Base-by-base conservation (phyloP, 2,329 filamentous ascomycete genomes). In the Calonectria henricotiae region DNA sequence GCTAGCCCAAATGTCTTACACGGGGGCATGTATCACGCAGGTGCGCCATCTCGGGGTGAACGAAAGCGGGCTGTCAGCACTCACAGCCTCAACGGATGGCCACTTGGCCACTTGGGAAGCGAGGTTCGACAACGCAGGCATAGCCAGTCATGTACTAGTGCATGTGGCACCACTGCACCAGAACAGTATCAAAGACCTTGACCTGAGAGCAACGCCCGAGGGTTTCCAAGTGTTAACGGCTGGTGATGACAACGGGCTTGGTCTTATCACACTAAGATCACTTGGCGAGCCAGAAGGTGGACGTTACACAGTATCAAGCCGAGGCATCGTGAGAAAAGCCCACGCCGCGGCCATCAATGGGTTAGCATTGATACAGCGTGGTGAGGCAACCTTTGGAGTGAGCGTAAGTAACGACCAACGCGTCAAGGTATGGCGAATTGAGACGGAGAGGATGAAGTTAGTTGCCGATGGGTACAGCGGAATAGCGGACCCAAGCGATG, bases 211-310 rank as follows among this genome's bases (percentile, higher is more conserved):
- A 61, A 32, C 62, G 85, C 15, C 74, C 77, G 20, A 72, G 79
- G 35, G 76, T 75, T 84, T 74, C 74, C 71, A 93, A 0, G 78
- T 97, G 20, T 80, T 94, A 5, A 95, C 94, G 0, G 94, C 94
- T 30, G 95, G 96, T 25, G 96, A 99, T 76, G 96, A 98, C 81
- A 96, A 96, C 71, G 92, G 92, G 4, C 81, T 98, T 0, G 91
- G 89, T 0, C 77, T 94, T 12, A 88, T 88, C 27, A 81, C 68
- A 0, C 63, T 83, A 37, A 70, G 67, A 6, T 69, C 71, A 47
- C 70, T 69, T 25, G 63, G 71, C 23, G 68, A 74, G 25, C 32
- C 58, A 51, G 73, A 61, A 39, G 70, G 62, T 41, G 69, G 41
- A 17, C 71, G 71, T 27, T 81, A 78, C 66, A 74, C 67, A 11